Conservation (phyloP, 2,329 filamentous ascomycete genomes). For the Penicillium occitanis region DNA sequence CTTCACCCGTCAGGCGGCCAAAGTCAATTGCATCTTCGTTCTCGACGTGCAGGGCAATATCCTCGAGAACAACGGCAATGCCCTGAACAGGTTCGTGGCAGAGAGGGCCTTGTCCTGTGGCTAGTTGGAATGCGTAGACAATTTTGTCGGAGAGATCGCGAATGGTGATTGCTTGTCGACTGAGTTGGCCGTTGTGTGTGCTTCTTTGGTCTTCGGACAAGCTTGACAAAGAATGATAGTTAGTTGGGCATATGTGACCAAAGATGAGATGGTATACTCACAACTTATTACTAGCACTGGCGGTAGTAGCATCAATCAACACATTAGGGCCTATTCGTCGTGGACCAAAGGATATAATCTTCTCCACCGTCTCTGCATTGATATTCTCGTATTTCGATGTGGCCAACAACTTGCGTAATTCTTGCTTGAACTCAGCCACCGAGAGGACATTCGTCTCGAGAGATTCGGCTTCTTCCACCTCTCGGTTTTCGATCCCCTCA, state of each 20-base stretch:
- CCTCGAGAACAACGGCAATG: constrained; percentile 85
- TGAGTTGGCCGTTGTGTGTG: constrained; percentile 29
- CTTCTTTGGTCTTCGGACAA: constrained; percentile 40
- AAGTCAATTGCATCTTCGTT: constrained; percentile 55
- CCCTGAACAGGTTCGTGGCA: constrained; percentile 94
- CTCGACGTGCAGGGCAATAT: constrained; percentile 57
- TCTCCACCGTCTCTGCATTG: constrained; percentile 75
- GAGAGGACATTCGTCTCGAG: constrained; percentile 64
- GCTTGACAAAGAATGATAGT: constrained; percentile 24
- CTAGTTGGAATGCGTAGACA: constrained; percentile 88
- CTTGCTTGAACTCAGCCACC: constrained; percentile 71
- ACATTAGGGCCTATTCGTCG: constrained; percentile 82
- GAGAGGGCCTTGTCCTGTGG: constrained; percentile 81
- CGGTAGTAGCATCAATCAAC: constrained; percentile 76
- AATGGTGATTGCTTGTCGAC: constrained; percentile 41
- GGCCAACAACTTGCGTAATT: constrained; percentile 66
- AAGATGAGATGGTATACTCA: constrained; percentile 46
- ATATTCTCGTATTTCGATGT: constrained; percentile 70
- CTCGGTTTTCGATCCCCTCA: constrained; percentile 41
- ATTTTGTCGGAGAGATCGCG: constrained; percentile 86
- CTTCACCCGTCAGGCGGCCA: constrained; percentile 83
- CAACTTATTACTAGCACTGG: constrained; percentile 70
- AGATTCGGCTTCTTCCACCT: constrained; percentile 57
- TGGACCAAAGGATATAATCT: constrained; percentile 88
- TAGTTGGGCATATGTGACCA: background rate